A percentile compares a stretch with the other conserved stretches of the same genome.
These are phyloP conservation scores for Leccinum broughii DNA, from an alignment of 768 basidiomycete genomes.

Conservation along the genomic window DNA sequence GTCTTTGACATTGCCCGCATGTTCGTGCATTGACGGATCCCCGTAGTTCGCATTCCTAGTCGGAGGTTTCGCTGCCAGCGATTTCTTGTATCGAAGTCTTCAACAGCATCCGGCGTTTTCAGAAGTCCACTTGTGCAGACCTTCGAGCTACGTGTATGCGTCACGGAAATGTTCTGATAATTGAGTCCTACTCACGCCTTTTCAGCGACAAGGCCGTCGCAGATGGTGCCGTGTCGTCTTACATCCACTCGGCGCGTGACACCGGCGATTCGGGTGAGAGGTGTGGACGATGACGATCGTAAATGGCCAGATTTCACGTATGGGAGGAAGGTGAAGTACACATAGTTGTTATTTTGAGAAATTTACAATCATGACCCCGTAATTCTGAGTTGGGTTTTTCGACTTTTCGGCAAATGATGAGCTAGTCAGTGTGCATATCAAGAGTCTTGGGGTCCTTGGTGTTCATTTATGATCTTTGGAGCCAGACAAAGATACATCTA, in stretches of 20 bases:
- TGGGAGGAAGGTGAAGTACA: no score
- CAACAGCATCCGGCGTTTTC: not conserved
- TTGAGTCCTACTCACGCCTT: not conserved
- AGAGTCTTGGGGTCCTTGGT: no score
- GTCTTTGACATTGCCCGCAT: not conserved
- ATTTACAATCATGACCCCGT: no score
- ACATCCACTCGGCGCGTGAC: constrained; percentile 42
- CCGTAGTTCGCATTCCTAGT: constrained; percentile 27
- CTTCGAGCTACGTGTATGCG: not conserved
- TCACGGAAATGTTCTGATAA: not conserved
- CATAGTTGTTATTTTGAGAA: no score
- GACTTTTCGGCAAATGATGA: no score
- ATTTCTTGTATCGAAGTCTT: not conserved
- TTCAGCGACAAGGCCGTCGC: not conserved
- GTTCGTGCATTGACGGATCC: not conserved
- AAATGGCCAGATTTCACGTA: no score
- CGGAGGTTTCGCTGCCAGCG: not conserved
- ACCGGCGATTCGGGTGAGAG: no score
- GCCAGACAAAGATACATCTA: no score
- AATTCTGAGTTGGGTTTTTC: no score
- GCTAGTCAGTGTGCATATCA: no score
- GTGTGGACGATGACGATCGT: no score
- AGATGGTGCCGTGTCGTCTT: constrained; percentile 15
- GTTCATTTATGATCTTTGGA: no score
- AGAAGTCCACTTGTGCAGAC: not conserved